Conservation (phyloP, 176 grass and related monocot species). For the Paspalum vaginatum region DNA sequence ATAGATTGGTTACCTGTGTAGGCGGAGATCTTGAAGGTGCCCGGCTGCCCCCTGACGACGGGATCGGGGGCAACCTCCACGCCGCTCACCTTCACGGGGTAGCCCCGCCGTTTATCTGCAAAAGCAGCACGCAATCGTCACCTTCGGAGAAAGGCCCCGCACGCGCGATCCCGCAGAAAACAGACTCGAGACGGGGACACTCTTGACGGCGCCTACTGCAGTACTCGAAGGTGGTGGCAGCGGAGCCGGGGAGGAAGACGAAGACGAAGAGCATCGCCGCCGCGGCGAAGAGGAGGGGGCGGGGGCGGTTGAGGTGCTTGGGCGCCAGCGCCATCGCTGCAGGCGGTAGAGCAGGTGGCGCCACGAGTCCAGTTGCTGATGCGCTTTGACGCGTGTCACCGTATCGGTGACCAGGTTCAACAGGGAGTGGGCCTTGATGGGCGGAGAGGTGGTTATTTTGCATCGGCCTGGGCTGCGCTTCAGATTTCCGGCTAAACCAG, state of each 20-base stretch:
- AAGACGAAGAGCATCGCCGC: conserved; percentile 31
- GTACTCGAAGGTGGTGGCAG: conserved; percentile 52
- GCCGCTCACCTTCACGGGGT: conserved; percentile 68
- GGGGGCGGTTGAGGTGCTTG: background rate
- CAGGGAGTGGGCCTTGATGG: background rate
- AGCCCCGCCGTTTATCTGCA: conserved; percentile 54
- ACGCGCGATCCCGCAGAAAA: background rate
- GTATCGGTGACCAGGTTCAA: background rate
- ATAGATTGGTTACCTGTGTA: conserved; percentile 58
- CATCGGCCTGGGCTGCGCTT: background rate
- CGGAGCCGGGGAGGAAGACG: conserved; percentile 18
- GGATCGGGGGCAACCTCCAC: conserved; percentile 73
- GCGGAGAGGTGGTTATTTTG: background rate
- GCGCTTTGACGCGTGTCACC: background rate
- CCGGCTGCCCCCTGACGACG: conserved; percentile 59
- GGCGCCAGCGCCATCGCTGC: conserved; percentile 46
- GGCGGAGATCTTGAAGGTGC: conserved; percentile 77
- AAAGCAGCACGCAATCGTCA: background rate
- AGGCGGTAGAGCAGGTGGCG: background rate
- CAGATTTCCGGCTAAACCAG: background rate
- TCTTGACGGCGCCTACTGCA: conserved; percentile 48
- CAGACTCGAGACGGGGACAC: background rate
- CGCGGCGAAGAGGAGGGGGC: conserved; percentile 16
- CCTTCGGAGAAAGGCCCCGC: background rate
- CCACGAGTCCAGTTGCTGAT: background rate